Conservation (phyloP, 2,329 filamentous ascomycete genomes). For the Chalaropsis ovoidea region DNA sequence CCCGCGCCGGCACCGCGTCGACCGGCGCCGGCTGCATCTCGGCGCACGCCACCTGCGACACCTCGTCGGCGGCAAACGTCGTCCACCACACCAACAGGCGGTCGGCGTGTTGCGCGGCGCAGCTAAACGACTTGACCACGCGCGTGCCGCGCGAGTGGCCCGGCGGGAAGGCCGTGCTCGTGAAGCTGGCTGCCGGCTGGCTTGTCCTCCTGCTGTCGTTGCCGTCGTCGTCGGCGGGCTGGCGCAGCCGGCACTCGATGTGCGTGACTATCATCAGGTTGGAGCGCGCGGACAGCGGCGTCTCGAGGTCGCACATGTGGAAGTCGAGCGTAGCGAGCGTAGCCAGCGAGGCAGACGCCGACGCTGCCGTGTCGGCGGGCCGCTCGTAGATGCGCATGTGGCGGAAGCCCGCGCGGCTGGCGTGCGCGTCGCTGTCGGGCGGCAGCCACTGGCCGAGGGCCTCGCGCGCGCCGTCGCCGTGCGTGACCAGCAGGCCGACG, state of each 20-base stretch:
- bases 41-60: not conserved
- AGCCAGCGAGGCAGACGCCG: not conserved
- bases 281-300: conserved; percentile 17
- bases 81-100: conserved; percentile 22
- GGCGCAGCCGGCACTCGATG: conserved; percentile 15
- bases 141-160: conserved; percentile 15
- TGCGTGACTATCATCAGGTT: conserved; percentile 17
- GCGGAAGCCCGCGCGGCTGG: not conserved
- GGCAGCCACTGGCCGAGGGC: conserved; percentile 24
- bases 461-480: conserved; percentile 11
- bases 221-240: not conserved
- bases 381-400: conserved; percentile 18
- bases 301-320: conserved; percentile 19
- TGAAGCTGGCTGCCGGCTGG: not conserved
- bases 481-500: conserved; percentile 18
- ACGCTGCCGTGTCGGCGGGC: too few species aligned
- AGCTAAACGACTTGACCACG: conserved; percentile 18
- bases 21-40: conserved; percentile 17
- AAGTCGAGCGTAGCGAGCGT: conserved; percentile 17
- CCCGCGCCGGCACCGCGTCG: conserved; percentile 5
- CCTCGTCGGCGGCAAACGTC: conserved; percentile 21
- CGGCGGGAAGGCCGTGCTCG: conserved; percentile 11
- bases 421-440: conserved; percentile 13
- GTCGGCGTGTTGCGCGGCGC: not conserved
- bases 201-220: not conserved